Evolutionary conservation across 768 basidiomycete genomes (phyloP), one percentile per base, ranked within the genome.

Genomic region (Imleria badia): DNA sequence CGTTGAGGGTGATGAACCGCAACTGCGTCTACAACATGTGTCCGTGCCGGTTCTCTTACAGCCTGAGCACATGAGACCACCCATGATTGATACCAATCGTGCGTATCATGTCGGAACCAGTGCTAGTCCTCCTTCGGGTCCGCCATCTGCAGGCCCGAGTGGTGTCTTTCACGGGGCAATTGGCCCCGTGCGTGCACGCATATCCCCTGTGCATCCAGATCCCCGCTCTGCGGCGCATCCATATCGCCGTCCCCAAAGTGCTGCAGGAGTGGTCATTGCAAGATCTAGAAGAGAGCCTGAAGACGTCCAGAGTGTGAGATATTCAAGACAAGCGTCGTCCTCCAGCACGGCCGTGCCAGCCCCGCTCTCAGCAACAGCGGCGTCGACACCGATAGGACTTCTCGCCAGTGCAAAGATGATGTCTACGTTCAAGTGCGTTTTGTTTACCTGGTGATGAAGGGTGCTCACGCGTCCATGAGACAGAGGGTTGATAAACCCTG

Each of bases 31-130:
- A 54, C 71, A 64, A 43, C 68, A 66, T 45, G 17, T 61, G 41
- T 52, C 70, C 3, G 48, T 60, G 48, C 44, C 67, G 11, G 54
- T 54, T 31, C 39, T 56, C 48, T 48, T 56, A 17, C 62, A 51
- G 54, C 64, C 58, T 56, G 59, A 67, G 61, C 63, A 69, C 59
- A 62, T 72, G 69, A 71, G 70, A 67, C 69, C 55, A 61, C 72
- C 51, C 63, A 67, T 59, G 69, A 66, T 72, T 59, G 71, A 71
- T 56, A 70, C 69, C 57, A 55, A n/a, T 48, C 59, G 59, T 50
- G 64, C 30, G 43, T 69, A 67, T 58, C 64, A 62, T 49, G 55
- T 60, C 35, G 60, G 65, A 55, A 52, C 65, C 17, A 70, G 70
- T 51, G 59, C 59, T 23, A 71, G 69, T 39, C 66, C 71, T 22